These are phyloP conservation scores for Dichotomopilus funicola DNA, from an alignment of 2,329 filamentous ascomycete genomes.

Conservation along the genomic window DNA sequence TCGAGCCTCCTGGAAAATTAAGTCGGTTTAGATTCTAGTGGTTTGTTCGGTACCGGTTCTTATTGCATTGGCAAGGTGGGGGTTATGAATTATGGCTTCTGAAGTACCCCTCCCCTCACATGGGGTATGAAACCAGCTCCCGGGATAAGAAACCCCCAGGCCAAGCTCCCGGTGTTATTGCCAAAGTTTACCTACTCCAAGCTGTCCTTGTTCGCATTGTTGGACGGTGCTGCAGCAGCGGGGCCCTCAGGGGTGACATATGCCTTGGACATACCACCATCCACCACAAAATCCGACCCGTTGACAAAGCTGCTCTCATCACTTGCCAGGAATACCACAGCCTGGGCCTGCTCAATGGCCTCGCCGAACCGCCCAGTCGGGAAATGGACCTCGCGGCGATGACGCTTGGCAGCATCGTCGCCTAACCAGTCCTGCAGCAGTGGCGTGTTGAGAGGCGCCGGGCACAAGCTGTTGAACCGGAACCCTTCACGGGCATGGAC, in stretches of 20 bases:
- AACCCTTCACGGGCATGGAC: conserved; percentile 84
- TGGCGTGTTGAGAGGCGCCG: conserved; percentile 85
- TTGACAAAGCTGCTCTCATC: conserved; percentile 89
- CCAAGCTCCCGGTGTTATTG: neutral
- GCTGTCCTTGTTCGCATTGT: conserved; percentile 50
- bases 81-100: neutral
- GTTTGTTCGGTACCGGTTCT: too few relatives aligned
- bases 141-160: neutral
- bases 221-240: conserved; percentile 46
- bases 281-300: conserved; percentile 86
- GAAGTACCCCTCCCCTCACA: too few relatives aligned
- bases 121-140: neutral
- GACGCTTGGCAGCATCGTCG: conserved; percentile 74
- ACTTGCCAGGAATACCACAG: conserved; percentile 78
- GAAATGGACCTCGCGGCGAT: conserved; percentile 82
- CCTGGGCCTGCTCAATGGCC: conserved; percentile 88
- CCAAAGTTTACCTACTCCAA: conserved; percentile 28
- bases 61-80: too few relatives aligned
- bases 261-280: conserved; percentile 91
- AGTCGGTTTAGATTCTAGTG: neutral
- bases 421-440: conserved; percentile 91
- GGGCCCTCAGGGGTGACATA: conserved; percentile 67
- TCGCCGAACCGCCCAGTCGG: conserved; percentile 83
- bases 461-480: conserved; percentile 86
- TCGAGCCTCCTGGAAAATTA: neutral